Percentiles rank a stretch among this genome's conserved stretches.
These are phyloP conservation scores for Hyphodiscus hymeniophilus DNA, from an alignment of 495 filamentous ascomycete genomes.

Conservation along the genomic window DNA sequence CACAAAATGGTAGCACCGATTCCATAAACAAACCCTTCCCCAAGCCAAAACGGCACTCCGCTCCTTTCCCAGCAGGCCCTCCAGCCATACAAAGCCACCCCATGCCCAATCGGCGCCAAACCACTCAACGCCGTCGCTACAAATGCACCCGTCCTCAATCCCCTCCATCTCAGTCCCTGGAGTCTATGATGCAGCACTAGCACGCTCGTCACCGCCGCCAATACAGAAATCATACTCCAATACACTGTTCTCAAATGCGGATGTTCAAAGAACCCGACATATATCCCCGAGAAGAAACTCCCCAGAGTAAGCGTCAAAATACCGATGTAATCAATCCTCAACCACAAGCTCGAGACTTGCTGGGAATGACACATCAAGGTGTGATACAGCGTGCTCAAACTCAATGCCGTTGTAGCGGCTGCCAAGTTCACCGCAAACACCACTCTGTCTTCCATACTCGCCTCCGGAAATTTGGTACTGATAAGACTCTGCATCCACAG, in stretches of 20 bases:
- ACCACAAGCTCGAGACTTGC: constrained; percentile 29
- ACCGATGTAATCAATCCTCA: constrained; percentile 39
- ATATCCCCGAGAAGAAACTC: constrained; percentile 52
- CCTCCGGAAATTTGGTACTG: constrained; percentile 23
- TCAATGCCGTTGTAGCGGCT: constrained; percentile 31
- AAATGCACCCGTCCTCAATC: constrained; percentile 32
- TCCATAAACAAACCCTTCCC: constrained; percentile 26
- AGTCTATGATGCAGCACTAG: constrained; percentile 35
- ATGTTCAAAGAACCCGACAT: constrained; percentile 41
- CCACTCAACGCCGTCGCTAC: constrained; percentile 39
- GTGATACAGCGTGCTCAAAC: constrained; percentile 38
- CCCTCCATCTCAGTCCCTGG: constrained; percentile 31
- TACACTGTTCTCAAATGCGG: constrained; percentile 32
- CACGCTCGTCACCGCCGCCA: constrained; percentile 27
- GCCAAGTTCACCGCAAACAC: constrained; percentile 34
- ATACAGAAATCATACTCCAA: constrained; percentile 33
- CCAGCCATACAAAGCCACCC: constrained; percentile 31
- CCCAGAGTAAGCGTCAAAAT: constrained; percentile 41
- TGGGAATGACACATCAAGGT: constrained; percentile 42
- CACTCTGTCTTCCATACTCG: constrained; percentile 26
- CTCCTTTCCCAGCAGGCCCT: constrained; percentile 30
- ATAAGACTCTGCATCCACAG: constrained; percentile 26
- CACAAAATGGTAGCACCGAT: constrained; percentile 35
- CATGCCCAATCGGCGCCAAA: constrained; percentile 40
- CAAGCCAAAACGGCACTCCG: constrained; percentile 38